Conservation (phyloP, 2,329 filamentous ascomycete species). For the Aspergillaceae sp. region DNA sequence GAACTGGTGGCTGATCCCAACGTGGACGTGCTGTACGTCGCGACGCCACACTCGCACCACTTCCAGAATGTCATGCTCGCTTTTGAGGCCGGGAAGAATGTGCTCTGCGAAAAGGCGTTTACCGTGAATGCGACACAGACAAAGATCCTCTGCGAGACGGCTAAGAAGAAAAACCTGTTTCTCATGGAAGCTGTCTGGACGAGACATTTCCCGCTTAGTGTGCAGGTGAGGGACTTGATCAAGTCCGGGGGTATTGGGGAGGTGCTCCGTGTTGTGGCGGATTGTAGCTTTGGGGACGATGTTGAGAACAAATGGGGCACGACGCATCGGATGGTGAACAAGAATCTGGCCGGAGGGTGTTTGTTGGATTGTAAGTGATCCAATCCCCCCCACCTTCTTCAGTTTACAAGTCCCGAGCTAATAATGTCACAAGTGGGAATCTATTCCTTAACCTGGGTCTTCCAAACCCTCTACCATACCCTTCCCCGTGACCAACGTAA, state of each 20-base stretch:
- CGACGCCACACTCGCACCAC: slow-evolving; percentile 86
- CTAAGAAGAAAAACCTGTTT: slow-evolving; percentile 63
- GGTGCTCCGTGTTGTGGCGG: slow-evolving; percentile 49
- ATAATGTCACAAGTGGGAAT: slow-evolving; percentile 53
- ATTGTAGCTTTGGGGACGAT: slow-evolving; percentile 55
- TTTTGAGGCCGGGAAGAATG: slow-evolving; percentile 73
- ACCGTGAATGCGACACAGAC: slow-evolving; percentile 75
- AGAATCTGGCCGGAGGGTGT: slow-evolving; percentile 71
- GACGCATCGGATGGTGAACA: slow-evolving; percentile 71
- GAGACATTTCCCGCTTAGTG: slow-evolving; percentile 74
- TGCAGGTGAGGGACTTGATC: slow-evolving; percentile 52
- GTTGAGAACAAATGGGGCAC: slow-evolving; percentile 53
- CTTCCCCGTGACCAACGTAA: slow-evolving; percentile 57
- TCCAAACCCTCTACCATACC: slow-evolving; percentile 78
- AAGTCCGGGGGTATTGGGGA: slow-evolving; percentile 53
- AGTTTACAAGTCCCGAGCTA: background rate
- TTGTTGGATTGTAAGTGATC: slow-evolving; percentile 56
- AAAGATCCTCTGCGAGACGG: slow-evolving; percentile 61
- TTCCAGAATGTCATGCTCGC: slow-evolving; percentile 86
- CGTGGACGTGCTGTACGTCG: slow-evolving; percentile 80
- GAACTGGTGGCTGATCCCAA: slow-evolving; percentile 70
- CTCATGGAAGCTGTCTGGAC: slow-evolving; percentile 89
- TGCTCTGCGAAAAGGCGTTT: slow-evolving; percentile 85
- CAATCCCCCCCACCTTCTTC: too few relatives aligned
- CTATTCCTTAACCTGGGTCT: slow-evolving; percentile 84